Conservation (phyloP, 2,329 filamentous ascomycete genomes). For the Ophiocordyceps camponoti-floridani region DNA sequence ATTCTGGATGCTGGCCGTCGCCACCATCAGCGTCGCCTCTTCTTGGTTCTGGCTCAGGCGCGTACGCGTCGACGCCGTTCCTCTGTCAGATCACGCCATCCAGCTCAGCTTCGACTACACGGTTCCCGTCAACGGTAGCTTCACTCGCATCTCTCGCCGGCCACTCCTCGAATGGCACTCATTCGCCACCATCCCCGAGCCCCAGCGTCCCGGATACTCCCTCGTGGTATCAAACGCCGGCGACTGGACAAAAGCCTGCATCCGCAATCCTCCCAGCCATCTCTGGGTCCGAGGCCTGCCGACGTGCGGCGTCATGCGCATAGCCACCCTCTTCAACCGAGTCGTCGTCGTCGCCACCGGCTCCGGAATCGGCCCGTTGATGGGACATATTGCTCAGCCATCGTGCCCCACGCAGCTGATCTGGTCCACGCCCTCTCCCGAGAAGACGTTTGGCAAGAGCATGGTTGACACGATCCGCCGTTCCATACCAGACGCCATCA, state of each 20-base stretch:
- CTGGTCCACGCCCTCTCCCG: conserved; percentile 48
- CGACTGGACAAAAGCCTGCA: conserved; percentile 53
- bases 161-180: conserved; percentile 58
- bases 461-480: conserved; percentile 36
- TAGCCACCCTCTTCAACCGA: conserved; percentile 46
- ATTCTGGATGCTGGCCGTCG: conserved; percentile 50
- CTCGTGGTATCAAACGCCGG: conserved; percentile 55
- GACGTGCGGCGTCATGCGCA: conserved; percentile 47
- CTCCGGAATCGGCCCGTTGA: conserved; percentile 53
- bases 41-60: conserved; percentile 59
- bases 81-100: conserved; percentile 54
- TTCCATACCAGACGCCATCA: conserved; percentile 43
- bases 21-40: conserved; percentile 47
- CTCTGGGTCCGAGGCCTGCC: conserved; percentile 54
- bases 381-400: conserved; percentile 36
- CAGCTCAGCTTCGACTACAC: conserved; percentile 52
- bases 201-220: conserved; percentile 35
- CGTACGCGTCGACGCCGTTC: conserved; percentile 45
- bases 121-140: conserved; percentile 28
- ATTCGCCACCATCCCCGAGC: conserved; percentile 50
- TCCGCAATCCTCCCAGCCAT: conserved; percentile 38
- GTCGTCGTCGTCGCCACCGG: conserved; percentile 54
- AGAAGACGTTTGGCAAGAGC: conserved; percentile 40
- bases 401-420: conserved; percentile 40
- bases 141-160: conserved; percentile 37